A percentile compares a stretch with the other conserved stretches of the same genome.
Conservation (phyloP, 2,329 filamentous ascomycete genomes). For the Microsporum ferrugineum region DNA sequence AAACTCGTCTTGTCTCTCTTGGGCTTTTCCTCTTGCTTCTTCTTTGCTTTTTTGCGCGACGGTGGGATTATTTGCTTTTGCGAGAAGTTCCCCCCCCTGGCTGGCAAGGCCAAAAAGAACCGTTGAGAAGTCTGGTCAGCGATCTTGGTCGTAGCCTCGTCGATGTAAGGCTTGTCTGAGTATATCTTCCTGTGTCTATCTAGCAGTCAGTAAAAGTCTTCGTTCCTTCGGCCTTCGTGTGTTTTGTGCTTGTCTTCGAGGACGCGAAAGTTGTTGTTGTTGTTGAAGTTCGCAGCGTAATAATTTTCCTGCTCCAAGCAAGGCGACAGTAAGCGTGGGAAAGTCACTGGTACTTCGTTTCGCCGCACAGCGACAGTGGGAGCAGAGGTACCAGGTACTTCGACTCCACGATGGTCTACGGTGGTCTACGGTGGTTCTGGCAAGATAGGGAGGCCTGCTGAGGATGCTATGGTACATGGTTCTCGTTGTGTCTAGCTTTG, state of each 20-base stretch:
- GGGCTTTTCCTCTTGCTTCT: not conserved
- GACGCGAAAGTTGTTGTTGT: not conserved
- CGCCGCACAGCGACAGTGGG: not conserved
- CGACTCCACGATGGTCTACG: not conserved
- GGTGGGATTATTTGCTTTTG: not conserved
- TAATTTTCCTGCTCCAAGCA: not conserved
- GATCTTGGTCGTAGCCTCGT: not conserved
- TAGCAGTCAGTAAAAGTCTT: no score
- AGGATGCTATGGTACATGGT: not conserved
- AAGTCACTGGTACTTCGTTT: not conserved
- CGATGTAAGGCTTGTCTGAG: not conserved
- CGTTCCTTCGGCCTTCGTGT: not conserved
- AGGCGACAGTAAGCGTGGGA: not conserved
- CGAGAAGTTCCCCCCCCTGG: not conserved
- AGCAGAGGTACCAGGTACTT: not conserved
- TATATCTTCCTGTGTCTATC: not conserved
- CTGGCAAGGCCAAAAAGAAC: not conserved
- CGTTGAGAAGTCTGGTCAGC: not conserved
- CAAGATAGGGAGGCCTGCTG: no score
- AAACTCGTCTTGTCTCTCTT: not conserved
- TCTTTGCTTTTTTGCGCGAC: conserved; percentile 2
- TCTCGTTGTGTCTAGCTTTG: not conserved
- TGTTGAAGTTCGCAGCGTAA: not conserved
- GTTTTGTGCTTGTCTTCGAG: not conserved
- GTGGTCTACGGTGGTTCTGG: no score